phyloP scores from a whole-genome alignment of 495 filamentous ascomycete species.

The Penicillium goetzii region DNA sequence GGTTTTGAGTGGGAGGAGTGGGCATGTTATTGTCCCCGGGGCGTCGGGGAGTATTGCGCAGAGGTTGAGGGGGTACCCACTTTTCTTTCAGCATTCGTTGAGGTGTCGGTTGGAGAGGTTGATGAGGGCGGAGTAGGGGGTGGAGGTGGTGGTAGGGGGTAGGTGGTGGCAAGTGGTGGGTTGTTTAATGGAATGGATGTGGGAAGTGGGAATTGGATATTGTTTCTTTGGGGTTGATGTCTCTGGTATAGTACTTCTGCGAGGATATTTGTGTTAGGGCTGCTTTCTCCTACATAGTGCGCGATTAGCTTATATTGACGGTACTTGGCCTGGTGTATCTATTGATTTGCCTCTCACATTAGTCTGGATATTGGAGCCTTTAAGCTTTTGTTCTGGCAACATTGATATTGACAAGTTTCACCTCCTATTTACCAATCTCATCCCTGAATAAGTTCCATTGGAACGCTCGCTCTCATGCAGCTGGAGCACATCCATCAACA shows the following conservation, averaged over 20 bases:
- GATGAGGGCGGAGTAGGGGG: conserved; percentile 30
- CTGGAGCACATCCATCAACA: neutral
- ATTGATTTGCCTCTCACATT: neutral
- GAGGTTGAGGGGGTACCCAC: conserved; percentile 41
- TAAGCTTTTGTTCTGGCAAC: neutral
- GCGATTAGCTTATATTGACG: neutral
- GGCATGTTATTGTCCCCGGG: conserved; percentile 59
- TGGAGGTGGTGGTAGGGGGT: too few species aligned
- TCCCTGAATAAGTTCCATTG: neutral
- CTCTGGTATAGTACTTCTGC: too few species aligned
- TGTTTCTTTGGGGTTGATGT: too few species aligned
- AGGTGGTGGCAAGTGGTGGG: too few species aligned
- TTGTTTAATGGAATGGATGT: too few species aligned
- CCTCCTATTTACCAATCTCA: neutral
- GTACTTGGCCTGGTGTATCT: neutral
- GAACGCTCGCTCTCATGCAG: too few species aligned
- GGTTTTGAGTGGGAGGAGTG: conserved; percentile 60
- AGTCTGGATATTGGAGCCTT: neutral
- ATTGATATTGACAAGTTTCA: neutral
- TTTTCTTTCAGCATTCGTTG: conserved; percentile 47
- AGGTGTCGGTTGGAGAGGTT: conserved; percentile 37
- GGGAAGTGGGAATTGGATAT: too few species aligned
- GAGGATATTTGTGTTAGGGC: too few species aligned
- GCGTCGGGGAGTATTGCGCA: conserved; percentile 36
- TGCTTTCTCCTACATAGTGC: too few species aligned